Evolutionary conservation across 2,329 filamentous ascomycete genomes (phyloP).

Genomic region (Zymoseptoria crescenta): DNA sequence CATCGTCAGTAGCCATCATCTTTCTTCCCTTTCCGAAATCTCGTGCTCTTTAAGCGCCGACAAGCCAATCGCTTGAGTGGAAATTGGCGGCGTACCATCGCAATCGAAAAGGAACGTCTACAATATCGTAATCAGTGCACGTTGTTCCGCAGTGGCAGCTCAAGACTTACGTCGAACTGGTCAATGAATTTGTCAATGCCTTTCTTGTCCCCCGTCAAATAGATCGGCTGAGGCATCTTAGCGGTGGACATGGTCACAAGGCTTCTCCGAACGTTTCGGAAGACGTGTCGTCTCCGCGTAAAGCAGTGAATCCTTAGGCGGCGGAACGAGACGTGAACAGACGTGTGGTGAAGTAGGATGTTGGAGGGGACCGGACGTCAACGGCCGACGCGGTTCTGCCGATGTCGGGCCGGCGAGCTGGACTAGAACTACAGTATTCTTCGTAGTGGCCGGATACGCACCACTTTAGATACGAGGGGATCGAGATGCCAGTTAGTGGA

Average conservation of each 20-base stretch:
- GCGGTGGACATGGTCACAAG: background rate
- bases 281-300: background rate
- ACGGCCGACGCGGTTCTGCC: background rate
- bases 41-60: background rate
- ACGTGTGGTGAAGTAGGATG: background rate
- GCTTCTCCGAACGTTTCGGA: background rate
- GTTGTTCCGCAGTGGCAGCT: background rate
- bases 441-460: background rate
- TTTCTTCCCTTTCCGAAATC: background rate
- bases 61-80: background rate
- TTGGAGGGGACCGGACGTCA: background rate
- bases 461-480: background rate
- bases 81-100: constrained; percentile 59
- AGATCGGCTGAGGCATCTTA: constrained; percentile 23
- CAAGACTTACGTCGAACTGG: constrained; percentile 68
- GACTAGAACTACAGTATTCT: no score
- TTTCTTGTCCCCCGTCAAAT: constrained; percentile 70
- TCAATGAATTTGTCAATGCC: constrained; percentile 78
- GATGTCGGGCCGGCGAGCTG: background rate
- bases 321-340: background rate
- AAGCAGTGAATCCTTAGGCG: background rate
- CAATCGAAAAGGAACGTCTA: constrained; percentile 93
- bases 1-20: constrained; percentile 25
- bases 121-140: constrained; percentile 3
- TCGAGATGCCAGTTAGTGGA: background rate